Evolutionary conservation across 2,329 filamentous ascomycete species (phyloP).

Genomic region (Colletotrichum horii): DNA sequence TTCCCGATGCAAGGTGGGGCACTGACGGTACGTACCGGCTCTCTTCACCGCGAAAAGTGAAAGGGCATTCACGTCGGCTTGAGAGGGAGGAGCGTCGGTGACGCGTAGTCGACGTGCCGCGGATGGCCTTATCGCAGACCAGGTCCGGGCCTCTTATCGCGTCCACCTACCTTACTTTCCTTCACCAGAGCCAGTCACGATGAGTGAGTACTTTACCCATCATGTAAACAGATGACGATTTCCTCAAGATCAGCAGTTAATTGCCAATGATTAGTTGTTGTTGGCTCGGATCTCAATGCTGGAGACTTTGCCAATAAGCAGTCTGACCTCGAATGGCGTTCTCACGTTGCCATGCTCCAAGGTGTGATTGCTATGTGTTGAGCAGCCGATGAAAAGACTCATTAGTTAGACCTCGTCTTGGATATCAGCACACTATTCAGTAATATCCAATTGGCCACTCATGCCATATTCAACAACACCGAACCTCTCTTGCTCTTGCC

Average conservation of each 20-base stretch:
- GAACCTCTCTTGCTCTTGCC: not conserved
- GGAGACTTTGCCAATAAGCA: not conserved
- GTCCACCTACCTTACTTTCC: not conserved
- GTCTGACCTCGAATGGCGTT: not conserved
- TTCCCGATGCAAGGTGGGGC: not conserved
- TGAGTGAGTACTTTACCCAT: not conserved
- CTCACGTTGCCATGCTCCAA: not conserved
- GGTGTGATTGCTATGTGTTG: not conserved
- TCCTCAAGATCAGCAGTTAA: not conserved
- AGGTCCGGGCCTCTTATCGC: not conserved
- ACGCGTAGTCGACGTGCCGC: not conserved
- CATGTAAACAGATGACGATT: not conserved
- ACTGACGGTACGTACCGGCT: not conserved
- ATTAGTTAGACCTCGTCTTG: no score
- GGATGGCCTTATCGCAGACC: not conserved
- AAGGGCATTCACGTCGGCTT: not conserved
- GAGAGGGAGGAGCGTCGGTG: not conserved
- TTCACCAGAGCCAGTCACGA: not conserved
- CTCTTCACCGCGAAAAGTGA: not conserved
- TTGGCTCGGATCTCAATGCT: not conserved
- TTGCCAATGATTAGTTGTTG: rapidly evolving
- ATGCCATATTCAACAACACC: not conserved
- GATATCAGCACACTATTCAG: not conserved
- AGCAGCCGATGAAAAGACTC: rapidly evolving
- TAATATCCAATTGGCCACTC: not conserved